Evolutionary conservation across 2,329 filamentous ascomycete species (phyloP), one percentile per base, ranked within the genome.

Genomic region (Sordariomycetes sp.): DNA sequence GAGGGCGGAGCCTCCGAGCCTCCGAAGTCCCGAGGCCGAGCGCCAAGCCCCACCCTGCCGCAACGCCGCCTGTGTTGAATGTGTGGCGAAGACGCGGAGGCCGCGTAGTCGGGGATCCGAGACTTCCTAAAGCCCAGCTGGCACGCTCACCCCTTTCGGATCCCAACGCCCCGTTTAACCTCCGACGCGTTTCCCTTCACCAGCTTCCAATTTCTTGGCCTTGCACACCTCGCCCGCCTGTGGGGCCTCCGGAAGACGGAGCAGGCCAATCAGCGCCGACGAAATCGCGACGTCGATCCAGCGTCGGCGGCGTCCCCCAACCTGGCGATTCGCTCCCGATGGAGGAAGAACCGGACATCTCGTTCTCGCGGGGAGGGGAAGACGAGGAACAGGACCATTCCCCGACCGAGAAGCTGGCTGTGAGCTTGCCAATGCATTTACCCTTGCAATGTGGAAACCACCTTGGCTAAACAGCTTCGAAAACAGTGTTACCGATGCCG

Each of bases 1-100:
- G 53, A 54, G 28, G 25, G 16, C 28, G 53, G 53, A 54, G 53
- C 53, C 53, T 54, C 53, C 53, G 53, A 54, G 53, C 53, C 53
- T 37, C 53, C 53, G 53, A 54, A 37, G 25, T 6, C 35, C 53
- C 53, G 53, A 37, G 32, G 25, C 28, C 14, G 18, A 34, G 53
- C 28, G 53, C 53, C 32, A 37, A 54, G 50, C 50, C 24, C 28
- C 50, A 24, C 50, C 20, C 28, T 11, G 50, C 50, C 18, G 28
- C 50, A 24, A 11, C 50, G 50, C 50, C 50, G 10, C 24, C n/a
- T n/a, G n/a, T n/a, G n/a, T n/a, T 53, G 8, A n/a, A 28, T 25
- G 50, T 53, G 50, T 6, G 50, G 28, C 50, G n/a, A n/a, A n/a
- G n/a, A n/a, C n/a, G n/a, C n/a, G n/a, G n/a, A n/a, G n/a, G n/a